Percentiles rank a stretch among this genome's conserved stretches.
These are phyloP conservation scores for Porogramme epimiltina DNA, from an alignment of 1,284 basidiomycete genomes.

Conservation along the genomic window DNA sequence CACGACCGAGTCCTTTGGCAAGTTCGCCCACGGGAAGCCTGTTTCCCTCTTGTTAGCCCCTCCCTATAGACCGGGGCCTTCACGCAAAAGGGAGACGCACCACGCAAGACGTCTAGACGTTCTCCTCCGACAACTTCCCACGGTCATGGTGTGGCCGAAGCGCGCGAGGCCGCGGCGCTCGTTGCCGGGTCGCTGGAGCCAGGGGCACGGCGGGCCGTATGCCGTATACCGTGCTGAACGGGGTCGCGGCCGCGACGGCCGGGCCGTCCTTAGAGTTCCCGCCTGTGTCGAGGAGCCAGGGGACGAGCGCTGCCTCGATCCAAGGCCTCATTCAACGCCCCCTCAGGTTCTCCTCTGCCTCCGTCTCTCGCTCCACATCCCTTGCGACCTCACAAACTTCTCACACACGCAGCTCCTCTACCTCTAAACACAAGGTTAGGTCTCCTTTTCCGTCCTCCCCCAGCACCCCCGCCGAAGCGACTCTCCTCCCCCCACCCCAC, in stretches of 20 bases:
- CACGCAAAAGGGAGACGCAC: no score
- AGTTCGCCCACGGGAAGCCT: conserved; percentile 67
- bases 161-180: conserved; percentile 14
- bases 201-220: conserved; percentile 23
- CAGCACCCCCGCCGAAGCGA: not conserved
- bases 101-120: conserved; percentile 20
- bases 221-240: conserved; percentile 26
- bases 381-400: not conserved
- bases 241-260: conserved; percentile 2
- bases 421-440: not conserved
- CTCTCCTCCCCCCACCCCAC: not conserved
- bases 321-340: not conserved
- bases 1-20: conserved; percentile 48
- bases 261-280: not conserved
- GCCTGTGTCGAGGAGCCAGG: conserved; percentile 12
- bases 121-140: conserved; percentile 18
- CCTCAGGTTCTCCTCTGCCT: not conserved
- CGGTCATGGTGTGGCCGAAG: conserved; percentile 21
- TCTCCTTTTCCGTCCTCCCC: not conserved
- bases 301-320: conserved; percentile 6
- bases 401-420: not conserved
- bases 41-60: no score
- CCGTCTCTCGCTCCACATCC: not conserved
- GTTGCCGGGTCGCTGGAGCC: conserved; percentile 16
- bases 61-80: no score